phyloP scores from a whole-genome alignment of 768 basidiomycete genomes.

The Tricholoma furcatifolium region DNA sequence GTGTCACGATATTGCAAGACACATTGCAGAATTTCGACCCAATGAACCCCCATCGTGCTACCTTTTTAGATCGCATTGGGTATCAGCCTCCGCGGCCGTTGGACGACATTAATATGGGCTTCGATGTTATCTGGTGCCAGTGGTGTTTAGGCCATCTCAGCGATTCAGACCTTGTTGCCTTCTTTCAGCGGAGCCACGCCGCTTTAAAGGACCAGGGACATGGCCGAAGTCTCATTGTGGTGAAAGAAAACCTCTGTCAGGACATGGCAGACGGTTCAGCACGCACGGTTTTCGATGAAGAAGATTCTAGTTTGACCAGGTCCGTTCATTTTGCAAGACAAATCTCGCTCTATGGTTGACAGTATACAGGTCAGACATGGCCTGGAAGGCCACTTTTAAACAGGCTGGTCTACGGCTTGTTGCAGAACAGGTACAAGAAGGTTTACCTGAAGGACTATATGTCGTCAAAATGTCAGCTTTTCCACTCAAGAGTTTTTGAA shows the following conservation, averaged over 20 bases:
- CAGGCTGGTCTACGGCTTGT: conserved; percentile 72
- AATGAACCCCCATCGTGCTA: conserved; percentile 39
- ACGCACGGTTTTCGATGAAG: conserved; percentile 67
- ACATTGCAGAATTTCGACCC: conserved; percentile 86
- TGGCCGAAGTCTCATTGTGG: conserved; percentile 64
- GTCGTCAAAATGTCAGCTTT: conserved; percentile 77
- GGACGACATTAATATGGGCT: conserved; percentile 56
- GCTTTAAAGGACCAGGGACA: conserved; percentile 52
- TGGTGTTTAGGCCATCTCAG: conserved; percentile 93
- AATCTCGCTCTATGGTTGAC: conserved; percentile 6
- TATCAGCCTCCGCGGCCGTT: conserved; percentile 42
- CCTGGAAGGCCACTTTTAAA: conserved; percentile 77
- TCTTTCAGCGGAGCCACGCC: conserved; percentile 62
- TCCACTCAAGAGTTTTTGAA: neutral
- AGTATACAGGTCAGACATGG: conserved; percentile 67
- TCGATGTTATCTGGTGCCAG: conserved; percentile 95
- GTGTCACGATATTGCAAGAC: conserved; percentile 76
- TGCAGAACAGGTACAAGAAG: conserved; percentile 75
- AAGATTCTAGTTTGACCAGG: conserved; percentile 92
- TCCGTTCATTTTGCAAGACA: conserved; percentile 22
- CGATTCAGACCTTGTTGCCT: conserved; percentile 72
- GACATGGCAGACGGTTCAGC: conserved; percentile 51
- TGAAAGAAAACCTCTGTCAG: conserved; percentile 88
- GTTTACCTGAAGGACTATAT: conserved; percentile 80
- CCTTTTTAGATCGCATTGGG: conserved; percentile 66